Base-by-base conservation (phyloP, 331 rosid species). In the Ulmus americana region DNA sequence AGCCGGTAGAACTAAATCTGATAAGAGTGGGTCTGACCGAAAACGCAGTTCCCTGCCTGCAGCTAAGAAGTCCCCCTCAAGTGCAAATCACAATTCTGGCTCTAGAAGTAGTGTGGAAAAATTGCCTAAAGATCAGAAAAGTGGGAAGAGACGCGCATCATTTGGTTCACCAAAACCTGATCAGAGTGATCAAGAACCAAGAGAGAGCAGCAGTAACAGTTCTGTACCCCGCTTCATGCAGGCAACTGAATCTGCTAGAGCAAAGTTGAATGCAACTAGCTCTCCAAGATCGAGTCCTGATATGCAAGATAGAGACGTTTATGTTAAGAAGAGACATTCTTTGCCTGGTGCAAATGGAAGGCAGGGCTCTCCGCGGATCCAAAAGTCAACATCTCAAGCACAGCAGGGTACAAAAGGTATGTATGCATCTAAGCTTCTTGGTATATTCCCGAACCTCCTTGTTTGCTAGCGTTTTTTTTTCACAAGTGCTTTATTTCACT, bases 211-310 rank as follows among this genome's bases (percentile, higher is more conserved):
- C 67, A 67, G 64, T 69, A 85, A 81, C 18, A 80, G 22, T 69
- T 74, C 88, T 55, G 12, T 89, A 72, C 98, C 98, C 35, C 97
- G 44, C 69, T 94, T 94, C 79, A 94, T 94, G 98, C 97, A 86
- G 83, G 98, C 90, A 45, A 94, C 98, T 4, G 88, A 94, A 76
- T 89, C 97, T 35, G 98, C 98, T 42, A 85, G 77, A 86, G 98
- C 98, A 74, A 94, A 94, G 90, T 42, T 85, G 39, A 82, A 69
- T 62, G 81, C 88, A 38, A 87, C 78, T 63, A 77, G 55, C 60
- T 87, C 98, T 63, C 97, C 98, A 57, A 82, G 86, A 76, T 87
- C 98, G 46, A 94, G 97, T 76, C 97, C 97, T 58, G 98, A 94
- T 77, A 67, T 82, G 67, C 85, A 89, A 51, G 97, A 92, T 11